Evolutionary conservation across 768 basidiomycete genomes (phyloP), one percentile per base, ranked within the genome.

Genomic region (Xerocomellus intermedius): DNA sequence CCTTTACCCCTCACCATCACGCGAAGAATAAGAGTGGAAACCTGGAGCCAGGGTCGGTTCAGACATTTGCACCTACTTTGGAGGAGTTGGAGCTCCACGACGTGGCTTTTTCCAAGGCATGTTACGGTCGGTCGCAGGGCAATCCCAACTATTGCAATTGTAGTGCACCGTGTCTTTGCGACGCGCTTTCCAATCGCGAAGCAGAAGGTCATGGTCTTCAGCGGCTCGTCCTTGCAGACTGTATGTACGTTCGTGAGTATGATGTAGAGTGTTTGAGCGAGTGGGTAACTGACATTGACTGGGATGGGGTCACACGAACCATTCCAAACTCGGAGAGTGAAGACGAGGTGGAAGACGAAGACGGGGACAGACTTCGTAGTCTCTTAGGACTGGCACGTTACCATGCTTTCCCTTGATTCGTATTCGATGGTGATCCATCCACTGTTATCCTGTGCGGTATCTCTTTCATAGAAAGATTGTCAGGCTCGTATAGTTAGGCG

Each of bases 51-150:
- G 45, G 37, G 28, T 55, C 54, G 10, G 21, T 36, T 22, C 59
- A 41, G 39, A 35, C 48, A 10, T 66, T 68, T 53, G 57, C 56
- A 19, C 55, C 66, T 0, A 47, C 52, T 12, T 48, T 68, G 46
- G 35, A 58, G 45, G 55, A 55, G 49, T 41, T 66, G 21, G 52
- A 57, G 33, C 38, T 67, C 26, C 8, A 22, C 35, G 21, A 16
- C 2, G 37, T 49, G 7, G 30, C 52, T 6, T 68, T 67, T 30
- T 44, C 54, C 17, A 43, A 51, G 33, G 33, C 30, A 4, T 61
- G 61, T 44, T 6, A 33, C 9, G 48, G 39, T 32, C 50, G 37
- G 19, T 9, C 10, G 14, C 30, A 43, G 2, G 39, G 41, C 5
- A 21, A 39, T 13, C 7, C 42, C 35, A n/a, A 44, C 47, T 26